phyloP scores from a whole-genome alignment of 805 yeast genomes.

The Ogataea sp. region DNA sequence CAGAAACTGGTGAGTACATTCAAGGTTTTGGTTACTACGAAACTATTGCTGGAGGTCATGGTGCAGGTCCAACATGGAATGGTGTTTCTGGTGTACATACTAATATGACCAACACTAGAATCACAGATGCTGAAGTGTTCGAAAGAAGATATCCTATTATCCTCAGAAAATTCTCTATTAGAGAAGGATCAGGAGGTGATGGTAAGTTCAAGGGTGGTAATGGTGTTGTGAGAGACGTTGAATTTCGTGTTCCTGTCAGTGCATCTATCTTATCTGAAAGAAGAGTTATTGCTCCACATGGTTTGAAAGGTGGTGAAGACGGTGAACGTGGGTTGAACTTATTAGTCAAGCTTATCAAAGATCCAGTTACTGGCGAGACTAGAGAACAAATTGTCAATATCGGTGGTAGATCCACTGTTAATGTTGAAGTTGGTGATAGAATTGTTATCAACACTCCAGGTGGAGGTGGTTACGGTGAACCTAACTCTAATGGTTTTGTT shows the following conservation, averaged over 20 bases:
- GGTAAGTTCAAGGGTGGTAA: slow-evolving; percentile 75
- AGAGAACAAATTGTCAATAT: slow-evolving; percentile 37
- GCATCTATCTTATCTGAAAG: slow-evolving; percentile 84
- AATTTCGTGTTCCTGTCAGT: slow-evolving; percentile 62
- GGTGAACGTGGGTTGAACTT: slow-evolving; percentile 67
- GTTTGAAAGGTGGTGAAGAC: slow-evolving; percentile 72
- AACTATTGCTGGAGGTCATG: slow-evolving; percentile 93
- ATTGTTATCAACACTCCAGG: slow-evolving; percentile 71
- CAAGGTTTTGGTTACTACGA: slow-evolving; percentile 87
- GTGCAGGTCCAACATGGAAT: slow-evolving; percentile 77
- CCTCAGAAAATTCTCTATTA: slow-evolving; percentile 60
- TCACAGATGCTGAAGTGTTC: slow-evolving; percentile 85
- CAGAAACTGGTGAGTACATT: slow-evolving; percentile 38
- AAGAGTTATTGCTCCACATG: slow-evolving; percentile 79
- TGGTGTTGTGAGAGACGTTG: slow-evolving; percentile 81
- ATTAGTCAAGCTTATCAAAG: slow-evolving; percentile 6
- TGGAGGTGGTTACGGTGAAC: slow-evolving; percentile 61
- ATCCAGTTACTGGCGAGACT: slow-evolving; percentile 21
- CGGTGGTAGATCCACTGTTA: slow-evolving; percentile 67
- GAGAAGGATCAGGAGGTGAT: slow-evolving; percentile 71
- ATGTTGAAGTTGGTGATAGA: slow-evolving; percentile 54
- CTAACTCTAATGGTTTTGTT: background rate
- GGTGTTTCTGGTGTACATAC: slow-evolving; percentile 90
- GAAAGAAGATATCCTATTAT: slow-evolving; percentile 85
- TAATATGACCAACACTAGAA: slow-evolving; percentile 89